A percentile compares a stretch with the other conserved stretches of the same genome.
phyloP scores from a whole-genome alignment of 129 eudicot genomes.

The Centella asiatica region DNA sequence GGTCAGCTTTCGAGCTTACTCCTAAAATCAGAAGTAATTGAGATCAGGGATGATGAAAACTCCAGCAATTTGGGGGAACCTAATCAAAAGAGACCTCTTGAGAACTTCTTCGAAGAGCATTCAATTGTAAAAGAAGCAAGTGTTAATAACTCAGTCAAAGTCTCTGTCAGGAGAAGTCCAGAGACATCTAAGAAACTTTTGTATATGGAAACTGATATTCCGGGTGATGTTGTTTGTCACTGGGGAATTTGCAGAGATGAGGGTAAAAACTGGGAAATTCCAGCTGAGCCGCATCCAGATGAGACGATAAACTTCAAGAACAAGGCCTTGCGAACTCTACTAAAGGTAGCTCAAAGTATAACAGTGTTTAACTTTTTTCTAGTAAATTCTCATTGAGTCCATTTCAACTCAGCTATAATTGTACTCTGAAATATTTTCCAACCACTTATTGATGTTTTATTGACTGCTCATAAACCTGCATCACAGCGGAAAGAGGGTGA shows the following conservation, averaged over 20 bases:
- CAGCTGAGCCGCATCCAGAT: slow-evolving; percentile 61
- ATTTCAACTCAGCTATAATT: not conserved
- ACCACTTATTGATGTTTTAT: slow-evolving; percentile 4
- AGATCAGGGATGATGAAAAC: slow-evolving; percentile 25
- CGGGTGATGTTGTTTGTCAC: slow-evolving; percentile 78
- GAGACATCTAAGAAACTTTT: slow-evolving; percentile 46
- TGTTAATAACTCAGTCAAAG: slow-evolving; percentile 39
- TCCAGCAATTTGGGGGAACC: slow-evolving; percentile 16
- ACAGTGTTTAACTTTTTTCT: no score
- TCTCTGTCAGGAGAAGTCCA: slow-evolving; percentile 46
- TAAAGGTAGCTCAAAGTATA: slow-evolving; percentile 37
- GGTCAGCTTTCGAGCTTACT: slow-evolving; percentile 46
- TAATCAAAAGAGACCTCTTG: slow-evolving; percentile 29
- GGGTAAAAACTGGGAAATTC: slow-evolving; percentile 71
- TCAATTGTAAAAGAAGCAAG: slow-evolving; percentile 46
- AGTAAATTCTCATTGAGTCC: not conserved
- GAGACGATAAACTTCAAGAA: slow-evolving; percentile 55
- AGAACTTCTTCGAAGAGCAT: slow-evolving; percentile 68
- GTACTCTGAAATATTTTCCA: not conserved
- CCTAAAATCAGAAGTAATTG: slow-evolving; percentile 37
- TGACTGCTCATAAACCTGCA: slow-evolving; percentile 11
- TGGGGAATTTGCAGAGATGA: slow-evolving; percentile 89
- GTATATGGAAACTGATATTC: slow-evolving; percentile 73
- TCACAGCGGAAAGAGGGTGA: slow-evolving; percentile 52
- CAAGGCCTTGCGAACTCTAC: slow-evolving; percentile 74